Evolutionary conservation across 2,329 filamentous ascomycete genomes (phyloP).

Genomic region (Mariannaea elegans): DNA sequence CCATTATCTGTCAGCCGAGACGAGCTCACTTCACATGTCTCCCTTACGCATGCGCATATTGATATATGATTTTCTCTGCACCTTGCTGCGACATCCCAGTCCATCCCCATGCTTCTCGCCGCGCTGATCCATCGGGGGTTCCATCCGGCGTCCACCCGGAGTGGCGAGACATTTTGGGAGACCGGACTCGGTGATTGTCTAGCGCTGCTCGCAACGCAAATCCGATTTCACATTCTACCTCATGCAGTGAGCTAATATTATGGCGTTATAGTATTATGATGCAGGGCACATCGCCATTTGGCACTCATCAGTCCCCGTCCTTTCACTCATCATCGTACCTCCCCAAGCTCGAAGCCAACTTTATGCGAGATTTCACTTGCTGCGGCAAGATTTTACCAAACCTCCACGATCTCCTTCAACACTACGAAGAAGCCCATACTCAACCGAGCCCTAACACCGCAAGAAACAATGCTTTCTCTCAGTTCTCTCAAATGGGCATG

Average conservation of each 20-base stretch:
- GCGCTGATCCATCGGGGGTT: constrained; percentile 5
- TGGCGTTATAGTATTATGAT: constrained; percentile 79
- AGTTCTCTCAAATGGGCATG: constrained; percentile 49
- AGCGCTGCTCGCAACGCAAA: constrained; percentile 24
- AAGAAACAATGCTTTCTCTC: constrained; percentile 52
- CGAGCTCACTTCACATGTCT: background rate
- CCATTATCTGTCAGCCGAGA: background rate
- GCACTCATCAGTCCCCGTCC: constrained; percentile 85
- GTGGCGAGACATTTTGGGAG: constrained; percentile 36
- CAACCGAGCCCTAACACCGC: constrained; percentile 63
- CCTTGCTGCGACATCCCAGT: background rate
- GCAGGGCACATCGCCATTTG: constrained; percentile 93
- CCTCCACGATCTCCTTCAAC: constrained; percentile 92
- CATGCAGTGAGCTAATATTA: constrained; percentile 30
- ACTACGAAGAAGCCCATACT: constrained; percentile 96
- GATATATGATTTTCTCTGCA: background rate
- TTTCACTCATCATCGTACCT: constrained; percentile 97
- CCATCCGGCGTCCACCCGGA: constrained; percentile 22
- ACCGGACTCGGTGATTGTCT: constrained; percentile 26
- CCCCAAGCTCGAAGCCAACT: constrained; percentile 95
- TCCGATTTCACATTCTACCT: constrained; percentile 16
- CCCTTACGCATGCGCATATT: background rate
- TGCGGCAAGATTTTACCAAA: constrained; percentile 90
- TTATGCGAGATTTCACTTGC: constrained; percentile 97
- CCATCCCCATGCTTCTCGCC: constrained; percentile 2